phyloP scores from a whole-genome alignment of 23 red algal species.

The Gracilaria domingensis region DNA sequence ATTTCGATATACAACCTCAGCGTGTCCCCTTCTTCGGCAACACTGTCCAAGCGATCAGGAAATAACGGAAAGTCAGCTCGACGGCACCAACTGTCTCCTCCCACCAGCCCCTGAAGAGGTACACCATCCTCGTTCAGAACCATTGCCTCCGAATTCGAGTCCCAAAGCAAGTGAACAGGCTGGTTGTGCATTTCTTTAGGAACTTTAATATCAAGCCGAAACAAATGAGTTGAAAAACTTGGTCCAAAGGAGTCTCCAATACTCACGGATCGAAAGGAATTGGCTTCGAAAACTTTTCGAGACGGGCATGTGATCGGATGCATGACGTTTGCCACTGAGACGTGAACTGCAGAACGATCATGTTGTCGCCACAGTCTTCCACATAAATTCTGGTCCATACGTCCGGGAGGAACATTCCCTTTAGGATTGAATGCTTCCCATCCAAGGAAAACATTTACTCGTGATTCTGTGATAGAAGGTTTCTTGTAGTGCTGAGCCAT shows the following conservation, averaged over 20 bases:
- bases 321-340: slow-evolving; percentile 31
- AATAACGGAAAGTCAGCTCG: slow-evolving; percentile 70
- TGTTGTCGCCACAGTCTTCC: slow-evolving; percentile 41
- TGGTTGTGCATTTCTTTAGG: slow-evolving; percentile 37
- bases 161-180: slow-evolving; percentile 78
- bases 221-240: slow-evolving; percentile 74
- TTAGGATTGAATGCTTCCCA: slow-evolving; percentile 81
- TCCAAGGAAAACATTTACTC: slow-evolving; percentile 61
- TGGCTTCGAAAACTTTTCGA: slow-evolving; percentile 19
- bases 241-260: slow-evolving; percentile 81
- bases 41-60: slow-evolving; percentile 16
- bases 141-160: slow-evolving; percentile 83
- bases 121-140: slow-evolving; percentile 54
- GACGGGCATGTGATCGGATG: background rate
- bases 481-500: slow-evolving; percentile 84
- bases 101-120: slow-evolving; percentile 71
- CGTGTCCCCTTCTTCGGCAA: slow-evolving; percentile 30
- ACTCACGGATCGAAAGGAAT: slow-evolving; percentile 38
- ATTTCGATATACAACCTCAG: slow-evolving; percentile 82
- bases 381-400: slow-evolving; percentile 72
- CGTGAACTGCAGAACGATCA: slow-evolving; percentile 41
- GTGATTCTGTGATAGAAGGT: slow-evolving; percentile 54
- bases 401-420: slow-evolving; percentile 64
- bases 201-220: slow-evolving; percentile 62
- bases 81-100: slow-evolving; percentile 63